Base-by-base conservation (phyloP, 441 rosid species). In the Sinapis alba region DNA sequence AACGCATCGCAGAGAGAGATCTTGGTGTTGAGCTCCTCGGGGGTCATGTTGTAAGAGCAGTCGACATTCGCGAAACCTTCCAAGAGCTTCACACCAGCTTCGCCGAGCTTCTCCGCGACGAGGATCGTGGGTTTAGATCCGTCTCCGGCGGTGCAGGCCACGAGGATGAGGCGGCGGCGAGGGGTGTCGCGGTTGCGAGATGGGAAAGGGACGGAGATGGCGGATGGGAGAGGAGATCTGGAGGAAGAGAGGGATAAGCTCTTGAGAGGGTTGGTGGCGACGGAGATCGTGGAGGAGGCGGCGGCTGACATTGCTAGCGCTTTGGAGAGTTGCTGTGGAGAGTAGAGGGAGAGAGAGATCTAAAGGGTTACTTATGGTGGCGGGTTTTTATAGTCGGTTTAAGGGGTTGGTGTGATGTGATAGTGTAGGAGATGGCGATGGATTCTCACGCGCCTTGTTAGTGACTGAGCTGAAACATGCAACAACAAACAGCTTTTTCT, bases 81-180 rank as follows among this genome's bases (percentile, higher is more conserved):
- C 20, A 95, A 78, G 1, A 93, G 86, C 30, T 77, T 62, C 0
- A 94, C 74, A 8, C 99, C 99, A 0, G 96, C 98, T 36, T 89
- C 92, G 3, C 99, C 99, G n/a, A 94, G 98, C 82, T 94, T 92
- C 81, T 94, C 99, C 16, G 99, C 88, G 3, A 91, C 92, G 19
- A 93, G 87, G 20, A 93, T 86, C 8, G 95, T 91, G 34, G 97
- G 97, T 41, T 86, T 91, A 7, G 83, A 81, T 74, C 74, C 81
- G 13, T 78, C 78, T 69, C 72, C 79, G 7, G 87, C 64, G 20
- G 84, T 45, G 65, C 87, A 82, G 1, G 88, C 34, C 1, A 87
- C 71, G 43, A 87, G 84, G 43, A 84, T 60, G 72, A 89, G 79
- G 0, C 88, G 85, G 1, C 80, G 79, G 4, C 47, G 47, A 41